Evolutionary conservation across 23 red algal species (phyloP), one percentile per base, ranked within the genome.

Genomic region (Gracilaria vermiculophylla): DNA sequence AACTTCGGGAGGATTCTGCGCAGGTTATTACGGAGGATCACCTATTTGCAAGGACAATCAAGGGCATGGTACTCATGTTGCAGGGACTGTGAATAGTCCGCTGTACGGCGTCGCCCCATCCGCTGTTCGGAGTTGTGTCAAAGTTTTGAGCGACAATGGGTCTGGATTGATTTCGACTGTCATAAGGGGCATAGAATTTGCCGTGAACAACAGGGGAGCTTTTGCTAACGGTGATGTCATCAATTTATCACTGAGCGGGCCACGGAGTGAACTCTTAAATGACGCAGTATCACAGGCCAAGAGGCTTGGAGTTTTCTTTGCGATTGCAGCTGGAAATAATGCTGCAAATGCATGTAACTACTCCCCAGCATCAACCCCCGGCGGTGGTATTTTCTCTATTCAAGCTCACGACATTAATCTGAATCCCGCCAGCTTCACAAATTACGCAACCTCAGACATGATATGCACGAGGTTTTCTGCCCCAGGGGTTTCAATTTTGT

Each of bases 41-140:
- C 39, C 61, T 40, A 40, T 80, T 2, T 85, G 80, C 61, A 8
- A 70, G 41, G 80, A 85, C 28, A 69, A 55, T 23, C 13, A 85
- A 13, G 80, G 80, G n/a, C 80, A 85, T 50, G 80, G 80, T 2
- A 25, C 64, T 9, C 80, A 85, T 52, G 80, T 85, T 2, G 80
- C 31, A 53, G 80, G 79, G n/a, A 83, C 79, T 7, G 79, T 66
- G 33, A 31, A 29, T 54, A 31, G 71, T 34, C 32, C 61, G 9
- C 34, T 34, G 14, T 69, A 51, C 43, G 80, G 80, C n/a, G 80
- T 85, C 16, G 80, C 80, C 15, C 56, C 80, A n/a, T 42, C 41
- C 7, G 58, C 61, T 15, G 43, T 41, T 5, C 36, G 58, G 15
- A 69, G 64, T 39, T 85, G 80, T 62, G 80, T 85, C 29, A 85